Evolutionary conservation across 148 eudicot genomes (phyloP), one percentile per base, ranked within the genome.

Genomic region (Chenopodium album): DNA sequence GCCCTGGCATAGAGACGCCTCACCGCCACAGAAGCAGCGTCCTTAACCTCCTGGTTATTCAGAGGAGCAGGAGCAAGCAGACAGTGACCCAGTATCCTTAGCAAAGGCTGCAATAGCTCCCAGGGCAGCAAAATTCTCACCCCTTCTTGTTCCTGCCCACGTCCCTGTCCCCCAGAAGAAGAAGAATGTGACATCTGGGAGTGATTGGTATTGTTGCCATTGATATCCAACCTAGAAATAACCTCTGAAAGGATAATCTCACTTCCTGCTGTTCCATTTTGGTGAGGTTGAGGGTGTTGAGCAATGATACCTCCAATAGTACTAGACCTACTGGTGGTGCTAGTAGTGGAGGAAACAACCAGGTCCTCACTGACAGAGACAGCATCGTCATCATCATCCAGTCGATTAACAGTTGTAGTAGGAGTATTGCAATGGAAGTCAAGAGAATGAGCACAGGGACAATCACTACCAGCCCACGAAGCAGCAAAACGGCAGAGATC

Each of bases 31-130:
- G 89, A 88, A 4, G 99, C 98, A 1, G 87, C 85, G 64, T 91
- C 88, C 84, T 85, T 92, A 47, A 95, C 89, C 47, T 89, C 94
- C 29, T 85, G 87, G 0, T 84, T 81, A 85, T 87, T 87, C 46
- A 92, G 82, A n/a, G 86, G 98, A 19, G 88, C 74, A 22, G 86
- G 98, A 17, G 90, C 98, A 85, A 93, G 77, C 54, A 95, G 88
- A 77, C 98, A 95, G 74, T 95, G 99, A 14, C 94, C 99, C 22
- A 95, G 81, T 47, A 95, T 92, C 83, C 98, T 92, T 78, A 95
- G 76, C 74, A 89, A 72, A 0, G 97, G 98, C 89, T 93, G 98
- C 77, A 93, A 73, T 47, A 95, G 83, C 88, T 95, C 98, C 98
- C 97, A 95, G 0, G 98, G 94, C 62, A 95, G 88, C 6, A 95